Conservation (phyloP, 148 eudicot genomes). For the Rhododendron williamsianum region DNA sequence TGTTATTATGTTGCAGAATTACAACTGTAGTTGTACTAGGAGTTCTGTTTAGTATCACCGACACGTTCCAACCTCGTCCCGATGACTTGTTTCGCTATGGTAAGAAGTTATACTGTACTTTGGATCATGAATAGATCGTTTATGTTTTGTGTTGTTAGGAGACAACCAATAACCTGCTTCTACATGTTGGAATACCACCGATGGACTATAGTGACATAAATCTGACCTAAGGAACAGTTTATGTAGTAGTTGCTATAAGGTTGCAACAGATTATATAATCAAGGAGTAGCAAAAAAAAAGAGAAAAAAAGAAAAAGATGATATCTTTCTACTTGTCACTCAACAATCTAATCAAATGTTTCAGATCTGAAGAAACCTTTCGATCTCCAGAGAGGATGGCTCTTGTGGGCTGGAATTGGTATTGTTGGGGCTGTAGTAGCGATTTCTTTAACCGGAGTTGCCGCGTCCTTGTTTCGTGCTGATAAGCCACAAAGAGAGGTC, state of each 20-base stretch:
- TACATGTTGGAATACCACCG: not conserved
- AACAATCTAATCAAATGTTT: constrained; percentile 10
- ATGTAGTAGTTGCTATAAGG: not conserved
- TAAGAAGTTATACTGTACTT: constrained; percentile 14
- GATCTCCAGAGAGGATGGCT: constrained; percentile 88
- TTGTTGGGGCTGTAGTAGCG: constrained; percentile 62
- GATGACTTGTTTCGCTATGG: constrained; percentile 89
- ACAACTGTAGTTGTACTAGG: constrained; percentile 67
- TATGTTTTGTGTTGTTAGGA: not conserved
- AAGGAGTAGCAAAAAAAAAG: not conserved
- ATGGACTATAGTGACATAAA: not conserved
- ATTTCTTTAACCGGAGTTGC: constrained; percentile 71
- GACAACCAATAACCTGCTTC: not conserved
- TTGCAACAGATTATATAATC: not conserved
- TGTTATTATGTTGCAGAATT: constrained; percentile 37
- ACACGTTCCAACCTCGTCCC: constrained; percentile 65
- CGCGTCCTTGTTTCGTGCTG: constrained; percentile 61
- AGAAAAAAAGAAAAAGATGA: not conserved
- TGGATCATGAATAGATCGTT: not conserved
- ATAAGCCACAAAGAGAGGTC: constrained; percentile 85
- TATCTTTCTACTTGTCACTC: not conserved
- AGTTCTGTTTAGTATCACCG: constrained; percentile 69
- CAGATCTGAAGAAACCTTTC: constrained; percentile 83
- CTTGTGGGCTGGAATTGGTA: constrained; percentile 87
- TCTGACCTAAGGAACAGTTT: not conserved